Evolutionary conservation across 805 yeast genomes (phyloP).

Genomic region (Candida odintsovae): DNA sequence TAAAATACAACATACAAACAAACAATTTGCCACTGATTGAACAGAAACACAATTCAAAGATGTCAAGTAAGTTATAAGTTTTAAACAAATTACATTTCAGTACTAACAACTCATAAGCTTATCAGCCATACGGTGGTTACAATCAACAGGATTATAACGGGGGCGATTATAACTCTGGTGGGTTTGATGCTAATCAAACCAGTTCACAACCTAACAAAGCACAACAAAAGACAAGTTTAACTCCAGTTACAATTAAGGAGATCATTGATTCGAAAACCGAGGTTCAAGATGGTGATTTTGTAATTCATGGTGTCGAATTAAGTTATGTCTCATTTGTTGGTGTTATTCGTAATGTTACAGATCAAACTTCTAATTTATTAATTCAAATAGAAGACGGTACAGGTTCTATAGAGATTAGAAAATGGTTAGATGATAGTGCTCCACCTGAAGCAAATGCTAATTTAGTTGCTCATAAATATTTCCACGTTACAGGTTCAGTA

Average conservation of each 20-base stretch:
- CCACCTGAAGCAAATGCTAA: conserved; percentile 30
- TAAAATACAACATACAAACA: background rate
- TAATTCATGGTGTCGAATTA: conserved; percentile 52
- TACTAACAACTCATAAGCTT: conserved; percentile 15
- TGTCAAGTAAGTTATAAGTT: conserved; percentile 3
- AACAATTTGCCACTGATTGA: background rate
- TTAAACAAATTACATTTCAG: too few relatives aligned
- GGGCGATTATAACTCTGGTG: conserved; percentile 27
- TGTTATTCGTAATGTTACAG: conserved; percentile 58
- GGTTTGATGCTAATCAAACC: conserved; percentile 28
- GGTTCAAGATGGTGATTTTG: conserved; percentile 65
- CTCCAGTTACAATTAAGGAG: conserved; percentile 74
- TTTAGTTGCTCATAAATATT: conserved; percentile 47
- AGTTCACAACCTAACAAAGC: conserved; percentile 27
- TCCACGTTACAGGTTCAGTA: conserved; percentile 50
- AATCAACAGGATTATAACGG: conserved; percentile 21
- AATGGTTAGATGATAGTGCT: conserved; percentile 49
- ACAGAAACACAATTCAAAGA: background rate
- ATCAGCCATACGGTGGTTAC: conserved; percentile 32
- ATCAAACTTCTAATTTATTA: conserved; percentile 48
- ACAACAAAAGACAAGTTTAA: conserved; percentile 33
- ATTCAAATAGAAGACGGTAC: conserved; percentile 77
- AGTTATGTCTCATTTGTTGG: conserved; percentile 65
- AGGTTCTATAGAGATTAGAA: conserved; percentile 56
- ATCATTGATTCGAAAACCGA: conserved; percentile 53